phyloP scores from a whole-genome alignment of 139 green algal species.

The Haematococcus sp. region DNA sequence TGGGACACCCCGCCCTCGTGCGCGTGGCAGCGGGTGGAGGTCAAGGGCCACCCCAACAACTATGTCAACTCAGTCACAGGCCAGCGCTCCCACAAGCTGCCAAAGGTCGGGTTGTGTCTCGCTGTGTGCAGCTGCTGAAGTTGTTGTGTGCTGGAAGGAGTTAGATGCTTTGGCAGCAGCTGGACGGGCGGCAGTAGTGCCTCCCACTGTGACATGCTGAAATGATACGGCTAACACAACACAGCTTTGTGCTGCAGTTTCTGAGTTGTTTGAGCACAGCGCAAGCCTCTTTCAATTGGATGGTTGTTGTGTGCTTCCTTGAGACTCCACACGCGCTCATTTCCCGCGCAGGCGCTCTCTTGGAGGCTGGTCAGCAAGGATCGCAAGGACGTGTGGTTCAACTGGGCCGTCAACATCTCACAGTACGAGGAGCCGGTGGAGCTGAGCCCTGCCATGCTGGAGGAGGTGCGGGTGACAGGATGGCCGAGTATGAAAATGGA shows the following conservation, averaged over 20 bases:
- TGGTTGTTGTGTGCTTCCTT: too few species aligned
- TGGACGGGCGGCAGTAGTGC: too few species aligned
- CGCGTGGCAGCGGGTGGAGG: conserved; percentile 34
- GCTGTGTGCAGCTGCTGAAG: background rate
- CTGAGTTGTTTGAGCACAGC: too few species aligned
- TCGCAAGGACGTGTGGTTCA: conserved; percentile 24
- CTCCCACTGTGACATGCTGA: too few species aligned
- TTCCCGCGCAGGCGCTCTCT: conserved; percentile 11
- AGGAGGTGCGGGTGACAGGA: too few species aligned
- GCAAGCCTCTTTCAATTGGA: too few species aligned
- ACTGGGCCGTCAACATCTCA: conserved; percentile 18
- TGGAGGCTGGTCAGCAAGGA: conserved; percentile 12
- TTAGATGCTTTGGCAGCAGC: background rate
- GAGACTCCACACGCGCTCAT: too few species aligned
- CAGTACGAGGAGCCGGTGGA: conserved; percentile 15
- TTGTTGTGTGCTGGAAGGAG: background rate
- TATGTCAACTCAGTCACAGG: conserved; percentile 39
- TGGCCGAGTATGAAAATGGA: too few species aligned
- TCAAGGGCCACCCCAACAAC: conserved; percentile 29
- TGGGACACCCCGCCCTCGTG: conserved; percentile 38
- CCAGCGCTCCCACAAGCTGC: conserved; percentile 11
- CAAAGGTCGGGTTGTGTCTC: conserved; percentile 8
- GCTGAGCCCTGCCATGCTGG: conserved; percentile 13
- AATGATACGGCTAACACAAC: too few species aligned
- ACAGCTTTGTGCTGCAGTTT: too few species aligned